Conservation (phyloP, 208 protist genomes). For the Wallacemonas rigidus region DNA sequence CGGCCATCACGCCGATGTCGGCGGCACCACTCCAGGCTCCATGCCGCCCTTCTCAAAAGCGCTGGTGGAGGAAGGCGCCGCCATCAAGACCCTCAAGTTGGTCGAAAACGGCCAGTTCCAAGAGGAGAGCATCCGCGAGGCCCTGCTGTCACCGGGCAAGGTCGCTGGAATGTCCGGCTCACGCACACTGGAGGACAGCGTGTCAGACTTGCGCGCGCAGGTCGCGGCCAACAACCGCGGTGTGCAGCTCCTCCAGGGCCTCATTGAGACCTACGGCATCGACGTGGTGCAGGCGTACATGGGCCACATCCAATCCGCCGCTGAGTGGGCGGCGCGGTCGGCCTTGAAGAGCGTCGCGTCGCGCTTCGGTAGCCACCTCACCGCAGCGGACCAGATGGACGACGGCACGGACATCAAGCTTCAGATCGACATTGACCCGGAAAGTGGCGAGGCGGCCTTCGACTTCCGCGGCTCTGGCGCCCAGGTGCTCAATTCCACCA, state of each 20-base stretch:
- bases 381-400: conserved; percentile 93
- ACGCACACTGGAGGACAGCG: conserved; percentile 90
- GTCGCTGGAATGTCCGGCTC: conserved; percentile 64
- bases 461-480: conserved; percentile 93
- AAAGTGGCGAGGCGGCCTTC: conserved; percentile 78
- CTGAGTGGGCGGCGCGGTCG: conserved; percentile 87
- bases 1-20: conserved; percentile 97
- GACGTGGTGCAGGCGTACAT: conserved; percentile 95
- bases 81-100: conserved; percentile 93
- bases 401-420: conserved; percentile 92
- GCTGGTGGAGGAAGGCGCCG: conserved; percentile 93
- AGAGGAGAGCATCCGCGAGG: conserved; percentile 81
- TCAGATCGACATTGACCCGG: conserved; percentile 73
- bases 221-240: conserved; percentile 93
- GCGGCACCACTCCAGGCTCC: conserved; percentile 93
- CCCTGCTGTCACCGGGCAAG: conserved; percentile 81
- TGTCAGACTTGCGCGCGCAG: conserved; percentile 94
- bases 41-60: conserved; percentile 94
- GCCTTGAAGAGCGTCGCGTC: conserved; percentile 79
- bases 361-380: conserved; percentile 34
- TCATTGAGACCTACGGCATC: conserved; percentile 86
- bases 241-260: conserved; percentile 83
- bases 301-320: conserved; percentile 91
- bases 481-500: conserved; percentile 92
- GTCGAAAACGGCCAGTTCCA: conserved; percentile 87